Conservation (phyloP, 2,329 filamentous ascomycete genomes). For the Neodidymelliopsis sp. region DNA sequence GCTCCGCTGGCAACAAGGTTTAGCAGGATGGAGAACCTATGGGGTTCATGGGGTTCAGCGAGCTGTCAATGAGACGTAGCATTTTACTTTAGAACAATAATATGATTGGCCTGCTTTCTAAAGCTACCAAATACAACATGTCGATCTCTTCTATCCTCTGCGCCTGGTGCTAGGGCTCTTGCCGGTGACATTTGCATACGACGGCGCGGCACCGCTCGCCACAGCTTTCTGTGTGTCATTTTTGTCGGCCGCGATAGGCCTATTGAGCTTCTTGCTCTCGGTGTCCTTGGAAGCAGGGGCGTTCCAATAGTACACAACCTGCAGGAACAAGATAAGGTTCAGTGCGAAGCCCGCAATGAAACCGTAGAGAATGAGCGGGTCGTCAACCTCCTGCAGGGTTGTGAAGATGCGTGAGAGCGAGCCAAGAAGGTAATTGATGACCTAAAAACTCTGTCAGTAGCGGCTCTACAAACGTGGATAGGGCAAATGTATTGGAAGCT, state of each 20-base stretch:
- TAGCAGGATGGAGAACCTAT: background rate
- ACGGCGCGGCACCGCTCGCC: slow-evolving; percentile 44
- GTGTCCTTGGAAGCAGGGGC: slow-evolving; percentile 44
- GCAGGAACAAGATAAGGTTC: slow-evolving; percentile 83
- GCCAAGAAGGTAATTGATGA: slow-evolving; percentile 96
- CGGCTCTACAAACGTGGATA: background rate
- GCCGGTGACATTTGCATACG: slow-evolving; percentile 48
- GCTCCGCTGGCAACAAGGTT: too few species aligned
- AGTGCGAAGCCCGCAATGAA: slow-evolving; percentile 92
- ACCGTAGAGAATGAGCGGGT: slow-evolving; percentile 93
- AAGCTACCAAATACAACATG: too few species aligned
- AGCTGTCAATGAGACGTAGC: too few species aligned
- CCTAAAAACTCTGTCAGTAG: slow-evolving; percentile 59
- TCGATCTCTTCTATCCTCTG: slow-evolving; percentile 54
- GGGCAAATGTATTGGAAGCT: slow-evolving; percentile 51
- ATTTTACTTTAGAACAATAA: background rate
- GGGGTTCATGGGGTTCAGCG: background rate
- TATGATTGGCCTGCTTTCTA: background rate
- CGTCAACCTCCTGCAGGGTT: slow-evolving; percentile 95
- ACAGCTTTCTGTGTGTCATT: slow-evolving; percentile 42
- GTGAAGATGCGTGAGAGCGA: slow-evolving; percentile 96
- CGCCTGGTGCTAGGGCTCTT: slow-evolving; percentile 65
- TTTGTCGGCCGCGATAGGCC: slow-evolving; percentile 45
- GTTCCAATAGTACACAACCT: slow-evolving; percentile 99
- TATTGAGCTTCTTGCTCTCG: slow-evolving; percentile 49